phyloP scores from a whole-genome alignment of 164 flowering plant species.

The Umbellularia californica region DNA sequence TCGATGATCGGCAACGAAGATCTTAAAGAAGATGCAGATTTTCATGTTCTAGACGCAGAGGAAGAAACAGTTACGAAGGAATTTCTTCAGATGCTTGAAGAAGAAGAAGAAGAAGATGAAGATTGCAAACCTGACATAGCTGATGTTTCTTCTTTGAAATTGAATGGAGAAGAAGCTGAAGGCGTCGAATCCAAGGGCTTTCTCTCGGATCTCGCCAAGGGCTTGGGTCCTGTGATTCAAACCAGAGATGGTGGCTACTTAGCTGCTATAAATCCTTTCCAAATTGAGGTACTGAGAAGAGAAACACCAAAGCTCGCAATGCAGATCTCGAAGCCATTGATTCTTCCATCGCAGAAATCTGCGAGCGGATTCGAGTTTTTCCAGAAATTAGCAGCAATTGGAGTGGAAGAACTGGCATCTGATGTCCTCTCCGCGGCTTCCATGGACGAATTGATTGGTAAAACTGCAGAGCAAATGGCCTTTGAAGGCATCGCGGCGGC shows the following conservation, averaged over 20 bases:
- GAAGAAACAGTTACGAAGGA: constrained; percentile 86
- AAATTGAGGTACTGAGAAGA: constrained; percentile 43
- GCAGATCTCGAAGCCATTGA: constrained; percentile 72
- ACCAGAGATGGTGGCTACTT: constrained; percentile 86
- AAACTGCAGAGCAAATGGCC: constrained; percentile 88
- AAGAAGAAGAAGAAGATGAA: constrained; percentile 33
- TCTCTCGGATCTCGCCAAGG: constrained; percentile 78
- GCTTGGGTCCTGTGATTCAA: constrained; percentile 77
- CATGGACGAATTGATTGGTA: constrained; percentile 70
- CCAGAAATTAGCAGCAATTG: constrained; percentile 61
- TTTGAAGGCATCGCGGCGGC: constrained; percentile 93
- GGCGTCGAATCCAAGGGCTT: constrained; percentile 40
- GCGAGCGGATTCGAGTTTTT: constrained; percentile 60
- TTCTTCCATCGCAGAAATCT: constrained; percentile 36
- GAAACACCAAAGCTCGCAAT: constrained; percentile 84
- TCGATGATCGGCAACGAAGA: constrained; percentile 58
- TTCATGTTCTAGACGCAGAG: constrained; percentile 67
- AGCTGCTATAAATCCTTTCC: constrained; percentile 67
- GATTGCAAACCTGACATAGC: constrained; percentile 19
- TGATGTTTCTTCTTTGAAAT: constrained; percentile 21
- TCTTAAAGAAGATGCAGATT: constrained; percentile 39
- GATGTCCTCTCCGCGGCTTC: constrained; percentile 51
- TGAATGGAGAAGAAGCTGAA: constrained; percentile 23
- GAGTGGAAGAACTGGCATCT: constrained; percentile 56
- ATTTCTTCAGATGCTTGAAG: constrained; percentile 85